Evolutionary conservation across 108 stramenopile genomes (phyloP), one percentile per base, ranked within the genome.

Genomic region (Pinguiococcus pyrenoidosus): DNA sequence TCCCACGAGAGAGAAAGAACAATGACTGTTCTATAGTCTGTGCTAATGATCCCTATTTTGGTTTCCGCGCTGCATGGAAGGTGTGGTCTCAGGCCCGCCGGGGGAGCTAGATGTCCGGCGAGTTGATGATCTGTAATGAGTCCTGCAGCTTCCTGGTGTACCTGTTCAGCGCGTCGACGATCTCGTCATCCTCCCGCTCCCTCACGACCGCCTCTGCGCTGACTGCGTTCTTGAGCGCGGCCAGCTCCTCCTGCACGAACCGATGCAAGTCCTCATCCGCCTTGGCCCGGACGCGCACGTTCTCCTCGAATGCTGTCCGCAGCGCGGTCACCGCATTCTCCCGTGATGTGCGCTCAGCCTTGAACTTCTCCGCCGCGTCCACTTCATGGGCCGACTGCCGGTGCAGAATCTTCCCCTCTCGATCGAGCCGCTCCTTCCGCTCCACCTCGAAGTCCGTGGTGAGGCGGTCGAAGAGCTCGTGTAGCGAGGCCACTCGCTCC

Each of bases 121-220:
- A 47, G 59, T 87, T 79, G 43, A 74, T 64, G 44, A 66, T 64
- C 17, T 77, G 71, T 41, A 92, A 68, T 46, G 75, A 79, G 18
- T 68, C 56, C 68, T 92, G 91, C 25, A 92, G 44, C 64, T 89
- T 84, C 23, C 66, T 49, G 0, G 87, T 92, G 62, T 87, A 92
- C 16, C 75, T 49, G 62, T 89, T 82, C 62, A 92, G 65, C 4
- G 85, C 87, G 29, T 70, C 73, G 3, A 89, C 79, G 55, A 90
- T 90, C 44, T 80, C 74, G 40, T 82, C 80, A 62, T 94, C 92
- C 39, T 78, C 76, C 29, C 64, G 46, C 46, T 82, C 61, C 47
- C 92, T 76, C 34, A 85, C 84, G 42, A 54, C 48, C 29, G 50
- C 45, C 72, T 92, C 91, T 8, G 51, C 43, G 4, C 66, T 68